Percentiles rank a stretch among this genome's conserved stretches.
These are phyloP conservation scores for Thielaviopsis ethacetica DNA, from an alignment of 2,329 filamentous ascomycete genomes.

Conservation along the genomic window DNA sequence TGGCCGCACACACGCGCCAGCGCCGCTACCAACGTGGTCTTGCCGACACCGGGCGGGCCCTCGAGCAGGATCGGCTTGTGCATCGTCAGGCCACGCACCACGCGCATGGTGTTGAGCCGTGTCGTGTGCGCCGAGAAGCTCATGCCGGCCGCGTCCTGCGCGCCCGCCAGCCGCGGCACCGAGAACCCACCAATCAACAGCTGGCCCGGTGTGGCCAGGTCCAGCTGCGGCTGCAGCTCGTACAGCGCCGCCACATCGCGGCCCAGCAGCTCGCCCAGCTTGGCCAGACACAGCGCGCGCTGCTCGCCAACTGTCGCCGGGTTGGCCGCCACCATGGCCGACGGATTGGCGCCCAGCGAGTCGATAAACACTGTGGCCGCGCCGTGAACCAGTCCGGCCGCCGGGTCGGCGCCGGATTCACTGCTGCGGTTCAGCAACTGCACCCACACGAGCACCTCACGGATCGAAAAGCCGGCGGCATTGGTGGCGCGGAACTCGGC, in stretches of 20 bases:
- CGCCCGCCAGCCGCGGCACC: conserved; percentile 37
- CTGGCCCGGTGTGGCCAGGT: conserved; percentile 28
- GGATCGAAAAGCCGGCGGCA: conserved; percentile 50
- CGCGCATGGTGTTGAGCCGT: conserved; percentile 73
- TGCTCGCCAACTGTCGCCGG: conserved; percentile 54
- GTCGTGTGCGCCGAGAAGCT: conserved; percentile 84
- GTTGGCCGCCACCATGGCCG: conserved; percentile 63
- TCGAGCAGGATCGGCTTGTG: conserved; percentile 86
- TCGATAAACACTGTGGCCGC: conserved; percentile 94
- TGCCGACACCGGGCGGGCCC: conserved; percentile 94
- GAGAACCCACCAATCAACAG: conserved; percentile 62
- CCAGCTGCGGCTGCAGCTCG: conserved; percentile 41
- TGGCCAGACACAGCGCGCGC: conserved; percentile 53
- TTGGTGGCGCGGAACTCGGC: conserved; percentile 44
- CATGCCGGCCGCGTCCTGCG: conserved; percentile 29
- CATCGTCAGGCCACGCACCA: conserved; percentile 76
- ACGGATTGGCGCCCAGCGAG: conserved; percentile 85
- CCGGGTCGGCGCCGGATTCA: conserved; percentile 23
- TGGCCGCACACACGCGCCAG: conserved; percentile 65
- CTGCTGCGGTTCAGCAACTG: conserved; percentile 68
- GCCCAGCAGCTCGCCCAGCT: conserved; percentile 51
- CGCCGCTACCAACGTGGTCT: conserved; percentile 82
- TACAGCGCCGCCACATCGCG: conserved; percentile 50
- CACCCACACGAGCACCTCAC: conserved; percentile 86
- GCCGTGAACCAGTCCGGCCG: conserved; percentile 52